Conservation (phyloP, 768 basidiomycete species). For the Auriculariales sp. region DNA sequence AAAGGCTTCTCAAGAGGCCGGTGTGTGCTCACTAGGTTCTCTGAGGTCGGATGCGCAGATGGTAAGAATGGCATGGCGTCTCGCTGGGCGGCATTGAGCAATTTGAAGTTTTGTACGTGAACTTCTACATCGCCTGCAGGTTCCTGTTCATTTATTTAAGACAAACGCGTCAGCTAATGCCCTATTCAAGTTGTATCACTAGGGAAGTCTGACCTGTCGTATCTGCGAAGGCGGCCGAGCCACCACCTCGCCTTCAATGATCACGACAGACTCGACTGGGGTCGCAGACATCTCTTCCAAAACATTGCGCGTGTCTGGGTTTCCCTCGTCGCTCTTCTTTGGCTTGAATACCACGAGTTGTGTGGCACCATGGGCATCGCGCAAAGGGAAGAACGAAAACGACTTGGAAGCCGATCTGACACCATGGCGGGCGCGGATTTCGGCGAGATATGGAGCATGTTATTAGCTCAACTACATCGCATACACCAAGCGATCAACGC, state of each 20-base stretch:
- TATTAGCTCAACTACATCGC: background rate
- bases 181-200: no score
- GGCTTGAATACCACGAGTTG: conserved; percentile 55
- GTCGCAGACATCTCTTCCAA: conserved; percentile 38
- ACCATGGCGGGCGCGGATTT: conserved; percentile 15
- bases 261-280: conserved; percentile 65
- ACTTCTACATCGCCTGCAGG: conserved; percentile 71
- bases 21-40: conserved; percentile 46
- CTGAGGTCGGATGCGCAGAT: conserved; percentile 34
- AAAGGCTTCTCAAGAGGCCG: background rate
- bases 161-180: no score
- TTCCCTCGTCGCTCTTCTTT: conserved; percentile 19
- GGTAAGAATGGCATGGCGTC: conserved; percentile 70
- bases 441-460: background rate
- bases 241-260: conserved; percentile 60
- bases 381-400: conserved; percentile 77
- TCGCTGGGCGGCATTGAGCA: conserved; percentile 60
- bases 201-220: no score
- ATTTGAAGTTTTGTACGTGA: conserved; percentile 45
- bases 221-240: conserved; percentile 49
- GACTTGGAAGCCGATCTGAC: conserved; percentile 50
- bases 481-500: conserved; percentile 15
- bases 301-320: conserved; percentile 13
- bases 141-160: no score
- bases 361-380: conserved; percentile 59